Base-by-base conservation (phyloP, 148 eudicot species). In the Dianthus caryophyllus region DNA sequence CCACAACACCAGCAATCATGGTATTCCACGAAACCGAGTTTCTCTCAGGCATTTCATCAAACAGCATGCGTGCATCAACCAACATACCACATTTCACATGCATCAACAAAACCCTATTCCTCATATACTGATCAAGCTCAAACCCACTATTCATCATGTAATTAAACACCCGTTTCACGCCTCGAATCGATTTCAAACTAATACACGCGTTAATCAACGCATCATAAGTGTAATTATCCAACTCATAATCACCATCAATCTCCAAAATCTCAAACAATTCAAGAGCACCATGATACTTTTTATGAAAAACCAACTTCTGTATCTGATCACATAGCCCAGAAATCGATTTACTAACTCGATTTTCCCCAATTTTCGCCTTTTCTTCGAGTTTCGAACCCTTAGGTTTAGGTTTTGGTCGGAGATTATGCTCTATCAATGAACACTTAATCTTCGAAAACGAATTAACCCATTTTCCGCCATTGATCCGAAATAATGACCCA, bases 41-140 rank as follows among this genome's bases (percentile, higher is more conserved):
- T 68, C 90, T 83, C 21, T 68, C 61, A 29, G 85, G 83, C 90
- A 91, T 86, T 68, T 86, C 82, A 61, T 84, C 97, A 16, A 91
- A 91, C 73, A 91, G 39, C n/a, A 16, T 46, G n/a, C 82, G 83
- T 2, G 91, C 96, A 74, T 91, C 92, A 29, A 75, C 75, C 84
- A 86, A 75, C 97, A 91, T 88, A 63, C 87, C 84, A 62, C 97
- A 91, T 77, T 78, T 91, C 52, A 88, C 83, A 75, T 88, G 83
- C 87, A 88, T 88, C 36, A 88, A 58, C 81, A 91, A 72, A 20
- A 91, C 83, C 84, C 92, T 76, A 56, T 91, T 91, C 65, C 77
- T 67, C 88, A 86, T 70, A 82, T 88, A 91, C 77, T 73, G 81
- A 82, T 88, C 92, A 7, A 65, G 71, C 66, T 80, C 80, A 58